phyloP scores from a whole-genome alignment of 2,329 filamentous ascomycete genomes.

The Colletotrichum sp. region DNA sequence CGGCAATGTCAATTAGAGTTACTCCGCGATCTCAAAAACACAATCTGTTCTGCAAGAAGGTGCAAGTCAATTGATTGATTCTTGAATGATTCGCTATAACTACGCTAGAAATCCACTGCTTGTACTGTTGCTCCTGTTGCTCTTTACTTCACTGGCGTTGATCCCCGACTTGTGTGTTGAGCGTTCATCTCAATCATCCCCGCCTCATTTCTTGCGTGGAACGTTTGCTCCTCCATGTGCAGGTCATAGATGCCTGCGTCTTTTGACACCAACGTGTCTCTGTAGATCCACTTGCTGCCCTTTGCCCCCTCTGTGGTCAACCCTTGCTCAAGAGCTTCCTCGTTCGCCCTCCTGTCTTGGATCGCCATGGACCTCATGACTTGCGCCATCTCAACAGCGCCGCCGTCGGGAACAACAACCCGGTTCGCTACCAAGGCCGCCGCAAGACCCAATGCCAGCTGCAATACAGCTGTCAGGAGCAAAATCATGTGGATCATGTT shows the following conservation, averaged over 20 bases:
- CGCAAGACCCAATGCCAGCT: conserved; percentile 30
- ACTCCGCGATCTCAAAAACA: background rate
- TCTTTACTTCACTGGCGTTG: background rate
- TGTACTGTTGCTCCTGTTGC: background rate
- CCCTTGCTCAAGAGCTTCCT: background rate
- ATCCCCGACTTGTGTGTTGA: background rate
- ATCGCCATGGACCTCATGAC: conserved; percentile 21
- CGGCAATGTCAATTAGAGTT: background rate
- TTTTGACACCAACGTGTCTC: background rate
- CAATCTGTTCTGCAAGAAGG: background rate
- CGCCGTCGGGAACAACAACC: conserved; percentile 27
- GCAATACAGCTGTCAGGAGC: conserved; percentile 33
- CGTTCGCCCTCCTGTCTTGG: background rate
- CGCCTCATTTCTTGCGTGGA: background rate
- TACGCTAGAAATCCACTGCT: background rate
- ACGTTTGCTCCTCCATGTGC: conserved; percentile 19
- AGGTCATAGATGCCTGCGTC: conserved; percentile 15
- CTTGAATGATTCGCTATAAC: background rate
- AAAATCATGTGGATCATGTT: conserved; percentile 34
- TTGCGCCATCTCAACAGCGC: conserved; percentile 18
- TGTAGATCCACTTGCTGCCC: conserved; percentile 14
- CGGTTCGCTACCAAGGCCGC: conserved; percentile 28
- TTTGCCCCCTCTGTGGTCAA: background rate
- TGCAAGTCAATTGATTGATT: background rate
- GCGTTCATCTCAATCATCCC: conserved; percentile 17